Evolutionary conservation across 2,329 filamentous ascomycete genomes (phyloP), one percentile per base, ranked within the genome.

Genomic region (Fusarium papillatum): DNA sequence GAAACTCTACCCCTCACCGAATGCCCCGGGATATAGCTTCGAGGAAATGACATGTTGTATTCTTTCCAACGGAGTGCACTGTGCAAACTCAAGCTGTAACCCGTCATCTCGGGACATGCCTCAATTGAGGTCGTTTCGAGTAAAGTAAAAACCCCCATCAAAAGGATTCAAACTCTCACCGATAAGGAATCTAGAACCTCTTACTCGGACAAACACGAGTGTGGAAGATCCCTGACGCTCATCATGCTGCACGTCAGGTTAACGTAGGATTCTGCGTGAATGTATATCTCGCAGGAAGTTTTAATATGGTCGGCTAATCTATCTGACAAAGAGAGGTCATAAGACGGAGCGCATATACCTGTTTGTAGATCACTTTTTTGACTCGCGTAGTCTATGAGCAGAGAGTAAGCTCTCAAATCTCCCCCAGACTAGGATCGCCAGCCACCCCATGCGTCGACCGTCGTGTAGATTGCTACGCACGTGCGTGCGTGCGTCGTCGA

Each of bases 361-460:
- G 59, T 60, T 71, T 73, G 41, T 26, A 64, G 61, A 64, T 64
- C 63, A 60, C 3, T 64, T 43, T 48, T 53, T 48, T 55, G 50
- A 59, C 50, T 71, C 53, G 71, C 64, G 36, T 29, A 71, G 60
- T 50, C 69, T 61, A 61, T 61, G 36, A 61, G 57, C 29, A 31
- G 29, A 31, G 11, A 53, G 11, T 22, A 53, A 22, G 26, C 10
- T 9, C 22, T 24, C 11, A 41, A 75, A 75, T 73, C 61, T 73
- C 73, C 73, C 73, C 73, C 73, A 62, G 73, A 67, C 73, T 70
- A 76, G 70, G 66, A 75, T 76, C 73, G 65, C 48, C 41, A 75
- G 36, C 39, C 61, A 50, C 46, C 41, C 48, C 41, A 48, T 66
- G 50, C 29, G 55, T 9, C 65, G 57, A 46, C 41, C 53, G 41